Conservation (phyloP, 1,284 basidiomycete genomes). For the Grifola frondosa region DNA sequence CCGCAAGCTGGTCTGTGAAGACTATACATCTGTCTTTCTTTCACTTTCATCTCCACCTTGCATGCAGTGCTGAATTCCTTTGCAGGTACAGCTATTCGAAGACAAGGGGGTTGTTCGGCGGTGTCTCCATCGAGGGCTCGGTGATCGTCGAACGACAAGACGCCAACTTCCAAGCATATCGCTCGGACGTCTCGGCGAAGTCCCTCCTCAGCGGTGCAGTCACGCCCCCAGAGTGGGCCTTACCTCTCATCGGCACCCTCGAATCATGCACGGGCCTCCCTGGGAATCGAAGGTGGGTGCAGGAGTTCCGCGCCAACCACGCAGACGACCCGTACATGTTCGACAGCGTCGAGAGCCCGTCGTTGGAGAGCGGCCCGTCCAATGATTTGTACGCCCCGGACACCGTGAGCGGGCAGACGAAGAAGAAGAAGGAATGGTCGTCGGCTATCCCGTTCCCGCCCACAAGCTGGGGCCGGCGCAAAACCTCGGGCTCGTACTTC, state of each 20-base stretch:
- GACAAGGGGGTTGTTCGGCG: slow-evolving; percentile 90
- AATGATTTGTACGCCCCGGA: slow-evolving; percentile 9
- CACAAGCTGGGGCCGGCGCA: slow-evolving; percentile 54
- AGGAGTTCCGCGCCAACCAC: slow-evolving; percentile 43
- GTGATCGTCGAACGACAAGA: slow-evolving; percentile 95
- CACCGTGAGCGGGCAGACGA: slow-evolving; percentile 27
- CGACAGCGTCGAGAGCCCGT: slow-evolving; percentile 45
- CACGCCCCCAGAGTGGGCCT: slow-evolving; percentile 77
- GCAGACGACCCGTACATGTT: slow-evolving; percentile 54
- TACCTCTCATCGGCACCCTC: slow-evolving; percentile 69
- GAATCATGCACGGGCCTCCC: slow-evolving; percentile 73
- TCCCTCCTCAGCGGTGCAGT: slow-evolving; percentile 79
- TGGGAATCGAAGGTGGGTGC: slow-evolving; percentile 65
- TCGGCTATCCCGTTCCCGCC: slow-evolving; percentile 55
- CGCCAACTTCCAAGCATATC: slow-evolving; percentile 82
- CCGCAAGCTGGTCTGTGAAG: no score
- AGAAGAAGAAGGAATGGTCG: slow-evolving; percentile 49
- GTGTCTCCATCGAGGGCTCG: slow-evolving; percentile 85
- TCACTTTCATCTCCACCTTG: no score
- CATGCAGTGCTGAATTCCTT: slow-evolving; percentile 1
- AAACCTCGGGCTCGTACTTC: slow-evolving; percentile 56
- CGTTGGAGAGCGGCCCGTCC: slow-evolving; percentile 32
- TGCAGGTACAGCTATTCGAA: slow-evolving; percentile 90
- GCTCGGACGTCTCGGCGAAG: slow-evolving; percentile 70
- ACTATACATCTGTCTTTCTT: no score